Conservation (phyloP, 176 grass and related monocot genomes). For the Triticum aestivum region IWGSC_CS_RefSeq_v2.1 NC_057809.1:136144801-136145300, state of each 20-base stretch:
- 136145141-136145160: background rate
- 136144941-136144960: background rate
- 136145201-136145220: background rate
- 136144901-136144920: slow-evolving; percentile 46
- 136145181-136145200: background rate
- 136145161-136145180: background rate
- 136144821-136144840: background rate
- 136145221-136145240: background rate
- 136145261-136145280: background rate
- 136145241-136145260: background rate
- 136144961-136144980: background rate
- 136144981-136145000: background rate
- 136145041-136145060: slow-evolving; percentile 88
- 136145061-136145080: slow-evolving; percentile 70
- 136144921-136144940: slow-evolving; percentile 42
- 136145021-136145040: slow-evolving; percentile 87
- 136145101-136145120: background rate
- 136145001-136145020: slow-evolving; percentile 71
- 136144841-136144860: slow-evolving; percentile 43
- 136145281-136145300: background rate
- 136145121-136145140: background rate
- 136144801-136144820: background rate
- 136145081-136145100: slow-evolving; percentile 6
- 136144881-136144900: slow-evolving; percentile 44
- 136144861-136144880: slow-evolving; percentile 74